Conservation (phyloP, 306 rosid genomes). For the Vigna radiata region DNA sequence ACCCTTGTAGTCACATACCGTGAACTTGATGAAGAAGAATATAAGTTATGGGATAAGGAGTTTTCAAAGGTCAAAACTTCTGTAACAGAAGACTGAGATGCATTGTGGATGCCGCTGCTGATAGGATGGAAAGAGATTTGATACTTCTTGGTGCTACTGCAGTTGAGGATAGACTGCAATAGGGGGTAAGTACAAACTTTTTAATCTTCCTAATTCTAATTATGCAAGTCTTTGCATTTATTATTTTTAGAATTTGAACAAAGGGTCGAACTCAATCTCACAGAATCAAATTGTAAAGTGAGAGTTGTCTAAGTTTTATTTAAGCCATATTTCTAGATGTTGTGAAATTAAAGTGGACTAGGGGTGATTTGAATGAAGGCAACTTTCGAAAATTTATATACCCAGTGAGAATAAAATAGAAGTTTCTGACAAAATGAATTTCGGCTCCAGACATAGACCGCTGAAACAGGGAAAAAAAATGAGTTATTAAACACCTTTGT, state of each 20-base stretch:
- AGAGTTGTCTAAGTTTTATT: no score
- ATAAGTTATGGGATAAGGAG: conserved; percentile 65
- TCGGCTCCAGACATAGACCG: not conserved
- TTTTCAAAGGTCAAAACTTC: conserved; percentile 69
- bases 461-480: not conserved
- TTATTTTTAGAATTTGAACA: not conserved
- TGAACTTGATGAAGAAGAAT: conserved; percentile 71
- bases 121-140: conserved; percentile 71
- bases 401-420: not conserved
- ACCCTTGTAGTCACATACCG: conserved; percentile 75
- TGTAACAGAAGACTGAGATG: conserved; percentile 62
- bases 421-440: not conserved
- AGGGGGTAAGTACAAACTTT: conserved; percentile 63
- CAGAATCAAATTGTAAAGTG: no score
- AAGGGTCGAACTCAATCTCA: no score
- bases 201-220: not conserved
- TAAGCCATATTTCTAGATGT: no score
- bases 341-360: no score
- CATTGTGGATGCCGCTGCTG: conserved; percentile 64
- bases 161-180: conserved; percentile 88
- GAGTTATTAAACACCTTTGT: conserved; percentile 10
- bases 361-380: not conserved
- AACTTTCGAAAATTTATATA: no score
- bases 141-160: conserved; percentile 91
- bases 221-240: conserved; percentile 6